phyloP scores from a whole-genome alignment of 352 stramenopile genomes.

The Achlya hypogyna region DNA sequence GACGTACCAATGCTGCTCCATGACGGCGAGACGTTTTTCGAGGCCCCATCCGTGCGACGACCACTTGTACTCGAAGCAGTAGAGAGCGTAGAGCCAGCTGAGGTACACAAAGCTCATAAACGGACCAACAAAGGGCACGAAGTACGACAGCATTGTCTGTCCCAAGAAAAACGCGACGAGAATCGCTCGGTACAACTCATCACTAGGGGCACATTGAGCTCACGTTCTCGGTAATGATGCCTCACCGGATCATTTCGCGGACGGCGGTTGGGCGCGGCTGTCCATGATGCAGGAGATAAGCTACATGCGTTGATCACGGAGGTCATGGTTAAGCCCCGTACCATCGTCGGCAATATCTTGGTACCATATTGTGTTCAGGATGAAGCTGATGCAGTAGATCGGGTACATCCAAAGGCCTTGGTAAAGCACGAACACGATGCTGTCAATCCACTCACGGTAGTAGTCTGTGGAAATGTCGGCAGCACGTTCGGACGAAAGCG shows the following conservation, averaged over 20 bases:
- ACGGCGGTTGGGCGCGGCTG: constrained; percentile 68
- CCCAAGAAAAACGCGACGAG: constrained; percentile 80
- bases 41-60: constrained; percentile 79
- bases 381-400: constrained; percentile 88
- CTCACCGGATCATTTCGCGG: constrained; percentile 81
- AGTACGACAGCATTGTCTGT: constrained; percentile 75
- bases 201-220: constrained; percentile 23
- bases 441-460: constrained; percentile 65
- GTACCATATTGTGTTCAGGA: constrained; percentile 88
- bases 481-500: constrained; percentile 6
- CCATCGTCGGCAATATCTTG: constrained; percentile 84
- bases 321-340: constrained; percentile 20
- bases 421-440: constrained; percentile 81
- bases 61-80: constrained; percentile 89
- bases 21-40: constrained; percentile 57
- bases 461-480: constrained; percentile 39
- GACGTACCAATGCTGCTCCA: constrained; percentile 75
- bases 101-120: constrained; percentile 75
- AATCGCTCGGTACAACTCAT: constrained; percentile 80
- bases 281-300: constrained; percentile 9
- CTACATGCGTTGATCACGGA: background rate
- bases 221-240: background rate
- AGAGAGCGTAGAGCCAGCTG: constrained; percentile 85
- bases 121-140: constrained; percentile 66
- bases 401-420: constrained; percentile 86